Base-by-base conservation (phyloP, 179 eudicot genomes). In the Beta macrorhiza region DNA sequence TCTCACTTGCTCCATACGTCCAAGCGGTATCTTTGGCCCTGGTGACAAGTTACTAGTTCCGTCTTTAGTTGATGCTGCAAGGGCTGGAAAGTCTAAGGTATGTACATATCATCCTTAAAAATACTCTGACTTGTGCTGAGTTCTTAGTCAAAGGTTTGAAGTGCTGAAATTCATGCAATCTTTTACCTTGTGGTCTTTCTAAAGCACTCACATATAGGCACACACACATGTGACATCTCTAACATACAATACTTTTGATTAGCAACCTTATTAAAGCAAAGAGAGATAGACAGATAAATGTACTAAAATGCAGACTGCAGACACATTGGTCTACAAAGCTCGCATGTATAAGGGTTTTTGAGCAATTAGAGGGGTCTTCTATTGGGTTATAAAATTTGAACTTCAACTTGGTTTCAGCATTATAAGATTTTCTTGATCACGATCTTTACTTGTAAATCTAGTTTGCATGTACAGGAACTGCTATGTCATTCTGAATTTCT, bases 11-110 rank as follows among this genome's bases (percentile, higher is more conserved):
- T 91, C 94, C 84, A 88, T 95, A 76, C 95, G 99, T 65, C 99
- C 99, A 75, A 93, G 99, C 88, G 87, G 98, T 84, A 91, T 95
- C 75, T 95, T 95, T 85, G 99, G 99, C 79, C 99, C 99, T 81
- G 98, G 99, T 89, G 99, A 95, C 78, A 93, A 85, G 87, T 90
- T 95, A 81, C 91, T 95, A 64, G 94, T 93, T 75, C 99, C 99
- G 69, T 92, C 99, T 77, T 85, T 95, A 84, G 95, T 93, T 74
- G 77, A 91, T 82, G 97, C 98, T 84, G 99, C 99, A 72, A 90
- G 95, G 91, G 97, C 93, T 44, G 98, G 99, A 79, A 93, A 95
- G 81, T 85, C 91, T 29, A 95, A 95, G 98, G 99, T 93, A 89
- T 83, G 16, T 67, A 37, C 78, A n/a, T 55, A 69, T 64, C 74